phyloP scores from a whole-genome alignment of 148 eudicot genomes.

The Gaultheria prostrata region DNA sequence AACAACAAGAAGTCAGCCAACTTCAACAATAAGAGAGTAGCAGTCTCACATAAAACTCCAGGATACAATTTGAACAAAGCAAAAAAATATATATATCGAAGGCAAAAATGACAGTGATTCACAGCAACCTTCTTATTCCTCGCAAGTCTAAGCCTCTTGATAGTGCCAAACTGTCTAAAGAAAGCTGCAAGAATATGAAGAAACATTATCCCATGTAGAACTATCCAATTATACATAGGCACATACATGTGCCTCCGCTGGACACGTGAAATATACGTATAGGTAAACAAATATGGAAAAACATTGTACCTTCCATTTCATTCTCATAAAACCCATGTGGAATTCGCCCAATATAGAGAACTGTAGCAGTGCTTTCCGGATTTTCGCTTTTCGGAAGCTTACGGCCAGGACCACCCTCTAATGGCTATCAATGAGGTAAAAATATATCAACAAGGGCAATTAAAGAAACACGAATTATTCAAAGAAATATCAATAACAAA shows the following conservation, averaged over 20 bases:
- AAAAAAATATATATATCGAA: background rate
- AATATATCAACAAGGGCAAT: background rate
- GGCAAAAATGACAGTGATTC: background rate
- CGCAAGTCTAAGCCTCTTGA: conserved; percentile 61
- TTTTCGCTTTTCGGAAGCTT: conserved; percentile 34
- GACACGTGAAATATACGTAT: too few relatives aligned
- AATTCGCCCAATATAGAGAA: conserved; percentile 75
- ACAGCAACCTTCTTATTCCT: conserved; percentile 65
- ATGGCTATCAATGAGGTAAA: conserved; percentile 38
- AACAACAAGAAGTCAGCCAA: background rate
- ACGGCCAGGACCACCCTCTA: conserved; percentile 76
- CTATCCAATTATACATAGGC: background rate
- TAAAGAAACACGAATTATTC: background rate
- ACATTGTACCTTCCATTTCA: conserved; percentile 71
- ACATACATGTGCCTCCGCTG: background rate
- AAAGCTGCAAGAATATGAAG: conserved; percentile 43
- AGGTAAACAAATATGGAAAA: background rate
- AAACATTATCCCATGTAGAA: background rate
- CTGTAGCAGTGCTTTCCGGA: conserved; percentile 52
- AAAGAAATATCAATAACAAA: background rate
- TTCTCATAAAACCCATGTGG: conserved; percentile 95
- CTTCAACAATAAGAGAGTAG: background rate
- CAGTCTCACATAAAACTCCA: background rate
- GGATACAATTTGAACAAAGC: background rate
- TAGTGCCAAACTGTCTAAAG: conserved; percentile 81